Conservation (phyloP, 768 basidiomycete species). For the Pholiota molesta region DNA sequence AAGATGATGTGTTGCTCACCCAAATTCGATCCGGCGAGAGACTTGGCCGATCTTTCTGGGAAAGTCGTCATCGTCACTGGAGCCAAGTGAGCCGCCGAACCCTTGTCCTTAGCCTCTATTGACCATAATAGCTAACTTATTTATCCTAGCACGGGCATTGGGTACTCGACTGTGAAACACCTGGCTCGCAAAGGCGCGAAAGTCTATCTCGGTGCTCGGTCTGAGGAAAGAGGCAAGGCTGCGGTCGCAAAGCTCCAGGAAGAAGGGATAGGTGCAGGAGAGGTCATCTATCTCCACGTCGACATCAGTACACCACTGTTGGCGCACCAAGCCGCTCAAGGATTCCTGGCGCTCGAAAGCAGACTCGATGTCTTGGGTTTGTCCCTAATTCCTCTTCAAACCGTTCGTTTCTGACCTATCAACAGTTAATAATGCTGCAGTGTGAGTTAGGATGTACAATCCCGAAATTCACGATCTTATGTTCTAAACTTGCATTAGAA, state of each 20-base stretch:
- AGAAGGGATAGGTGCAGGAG: slow-evolving; percentile 12
- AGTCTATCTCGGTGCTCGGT: slow-evolving; percentile 53
- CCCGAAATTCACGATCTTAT: not conserved
- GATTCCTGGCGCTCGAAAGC: slow-evolving; percentile 12
- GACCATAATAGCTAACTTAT: not conserved
- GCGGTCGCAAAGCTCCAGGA: slow-evolving; percentile 17
- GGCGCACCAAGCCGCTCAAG: slow-evolving; percentile 13
- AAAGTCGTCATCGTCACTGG: slow-evolving; percentile 57
- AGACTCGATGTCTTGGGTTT: slow-evolving; percentile 18
- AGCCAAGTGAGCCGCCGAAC: slow-evolving; percentile 42
- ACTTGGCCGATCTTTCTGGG: slow-evolving; percentile 44
- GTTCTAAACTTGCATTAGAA: not conserved
- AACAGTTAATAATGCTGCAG: not conserved
- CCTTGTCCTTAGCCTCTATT: not conserved
- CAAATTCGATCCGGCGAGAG: slow-evolving; percentile 33
- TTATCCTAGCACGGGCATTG: slow-evolving; percentile 45
- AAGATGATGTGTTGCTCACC: not conserved
- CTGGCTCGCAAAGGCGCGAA: slow-evolving; percentile 53
- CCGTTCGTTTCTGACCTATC: not conserved
- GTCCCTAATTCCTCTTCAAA: not conserved
- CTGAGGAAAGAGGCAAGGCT: slow-evolving; percentile 31
- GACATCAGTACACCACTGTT: slow-evolving; percentile 13
- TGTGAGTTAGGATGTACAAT: not conserved
- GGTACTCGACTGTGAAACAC: slow-evolving; percentile 46
- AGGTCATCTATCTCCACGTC: slow-evolving; percentile 15